These are phyloP conservation scores for Cymbidium sinense DNA, from an alignment of 106 monocot species.

Conservation along the genomic window DNA sequence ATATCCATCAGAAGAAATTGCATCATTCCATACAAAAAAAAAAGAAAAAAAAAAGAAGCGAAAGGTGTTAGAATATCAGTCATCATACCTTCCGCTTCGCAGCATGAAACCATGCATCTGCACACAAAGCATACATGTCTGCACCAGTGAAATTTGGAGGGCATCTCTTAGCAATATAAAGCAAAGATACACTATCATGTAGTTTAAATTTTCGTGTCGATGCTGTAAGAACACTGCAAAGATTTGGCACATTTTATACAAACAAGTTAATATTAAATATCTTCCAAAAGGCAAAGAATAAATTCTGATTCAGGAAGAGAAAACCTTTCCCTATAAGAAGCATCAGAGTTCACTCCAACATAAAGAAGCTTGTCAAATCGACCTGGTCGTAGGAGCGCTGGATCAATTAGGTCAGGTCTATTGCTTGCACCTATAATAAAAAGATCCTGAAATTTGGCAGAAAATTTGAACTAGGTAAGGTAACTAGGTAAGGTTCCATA, in stretches of 20 bases:
- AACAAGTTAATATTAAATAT: neutral
- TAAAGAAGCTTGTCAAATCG: slow-evolving; percentile 93
- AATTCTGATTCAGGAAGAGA: neutral
- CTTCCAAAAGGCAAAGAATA: neutral
- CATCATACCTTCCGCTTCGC: slow-evolving; percentile 66
- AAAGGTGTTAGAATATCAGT: neutral
- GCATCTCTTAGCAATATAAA: slow-evolving; percentile 69
- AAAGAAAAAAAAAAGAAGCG: neutral
- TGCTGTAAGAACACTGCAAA: slow-evolving; percentile 70
- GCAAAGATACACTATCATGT: slow-evolving; percentile 73
- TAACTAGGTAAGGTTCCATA: neutral
- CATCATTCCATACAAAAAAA: neutral
- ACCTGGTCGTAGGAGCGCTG: slow-evolving; percentile 85
- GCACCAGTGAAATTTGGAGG: slow-evolving; percentile 95
- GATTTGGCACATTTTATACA: neutral
- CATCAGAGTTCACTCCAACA: slow-evolving; percentile 80
- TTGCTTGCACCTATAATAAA: slow-evolving; percentile 98
- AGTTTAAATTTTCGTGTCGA: slow-evolving; percentile 83
- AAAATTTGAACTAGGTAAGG: neutral
- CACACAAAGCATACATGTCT: slow-evolving; percentile 97
- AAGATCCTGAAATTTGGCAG: slow-evolving; percentile 44
- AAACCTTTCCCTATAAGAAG: slow-evolving; percentile 84
- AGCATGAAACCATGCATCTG: slow-evolving; percentile 99
- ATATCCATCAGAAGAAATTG: neutral
- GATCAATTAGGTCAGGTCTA: slow-evolving; percentile 92